Evolutionary conservation across 2,329 filamentous ascomycete genomes (phyloP).

Genomic region (Dothideomycetes sp.): DNA sequence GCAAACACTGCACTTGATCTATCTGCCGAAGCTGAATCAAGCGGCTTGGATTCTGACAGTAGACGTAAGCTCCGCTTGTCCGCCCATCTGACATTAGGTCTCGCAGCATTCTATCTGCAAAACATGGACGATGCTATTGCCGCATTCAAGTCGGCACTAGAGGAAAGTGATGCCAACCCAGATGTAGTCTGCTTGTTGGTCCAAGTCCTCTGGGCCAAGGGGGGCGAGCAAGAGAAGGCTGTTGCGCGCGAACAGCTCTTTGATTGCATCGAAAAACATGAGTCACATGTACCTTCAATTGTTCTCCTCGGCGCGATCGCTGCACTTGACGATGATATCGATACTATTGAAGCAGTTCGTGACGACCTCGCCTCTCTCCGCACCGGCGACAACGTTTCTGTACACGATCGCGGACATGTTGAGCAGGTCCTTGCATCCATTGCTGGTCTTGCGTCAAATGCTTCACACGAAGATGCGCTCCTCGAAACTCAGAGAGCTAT

Average conservation of each 20-base stretch:
- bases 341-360: conserved; percentile 70
- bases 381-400: conserved; percentile 54
- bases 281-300: conserved; percentile 69
- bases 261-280: conserved; percentile 62
- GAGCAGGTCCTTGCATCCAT: conserved; percentile 69
- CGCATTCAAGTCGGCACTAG: conserved; percentile 71
- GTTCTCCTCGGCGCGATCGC: conserved; percentile 78
- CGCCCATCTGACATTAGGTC: conserved; percentile 73
- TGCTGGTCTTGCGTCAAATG: conserved; percentile 44
- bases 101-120: conserved; percentile 66
- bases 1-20: conserved; percentile 74
- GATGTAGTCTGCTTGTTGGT: conserved; percentile 82
- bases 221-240: conserved; percentile 61
- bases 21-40: conserved; percentile 59
- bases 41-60: conserved; percentile 53
- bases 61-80: conserved; percentile 68
- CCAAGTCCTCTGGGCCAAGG: conserved; percentile 88
- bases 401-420: conserved; percentile 58
- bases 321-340: conserved; percentile 67
- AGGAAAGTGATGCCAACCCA: conserved; percentile 65
- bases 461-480: conserved; percentile 35
- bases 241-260: conserved; percentile 74
- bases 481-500: conserved; percentile 59
- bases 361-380: conserved; percentile 67
- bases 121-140: conserved; percentile 60